phyloP scores from a whole-genome alignment of 495 filamentous ascomycete genomes.

The Penicillium alfredii region DNA sequence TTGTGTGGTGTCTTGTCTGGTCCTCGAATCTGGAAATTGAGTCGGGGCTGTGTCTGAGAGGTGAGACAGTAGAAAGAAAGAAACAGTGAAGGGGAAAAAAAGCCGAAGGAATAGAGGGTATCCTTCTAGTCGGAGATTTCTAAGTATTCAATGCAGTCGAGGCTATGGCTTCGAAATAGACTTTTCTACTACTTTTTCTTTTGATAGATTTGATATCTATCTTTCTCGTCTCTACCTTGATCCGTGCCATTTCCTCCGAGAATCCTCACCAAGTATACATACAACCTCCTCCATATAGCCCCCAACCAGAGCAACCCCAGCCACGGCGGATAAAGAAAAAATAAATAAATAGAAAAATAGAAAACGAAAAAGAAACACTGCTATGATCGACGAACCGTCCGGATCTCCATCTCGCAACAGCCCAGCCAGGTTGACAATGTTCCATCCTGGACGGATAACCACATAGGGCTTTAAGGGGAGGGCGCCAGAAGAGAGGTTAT shows the following conservation, averaged over 20 bases:
- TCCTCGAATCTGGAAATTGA: constrained; percentile 10
- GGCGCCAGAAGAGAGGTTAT: no score
- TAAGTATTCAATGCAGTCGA: no score
- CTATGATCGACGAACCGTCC: constrained; percentile 3
- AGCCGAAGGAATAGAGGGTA: neutral
- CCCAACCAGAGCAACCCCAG: constrained; percentile 16
- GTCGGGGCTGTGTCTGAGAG: constrained; percentile 1
- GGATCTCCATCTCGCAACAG: constrained; percentile 2
- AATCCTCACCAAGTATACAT: no score
- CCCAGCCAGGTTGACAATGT: constrained; percentile 18
- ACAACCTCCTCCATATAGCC: neutral
- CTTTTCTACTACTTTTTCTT: no score
- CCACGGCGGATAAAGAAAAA: neutral
- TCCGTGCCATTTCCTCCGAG: no score
- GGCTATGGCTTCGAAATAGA: no score
- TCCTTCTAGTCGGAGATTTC: constrained; percentile 6
- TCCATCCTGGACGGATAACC: constrained; percentile 22
- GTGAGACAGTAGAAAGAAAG: constrained; percentile 1
- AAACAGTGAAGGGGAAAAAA: constrained; percentile 4
- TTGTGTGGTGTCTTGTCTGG: constrained; percentile 7
- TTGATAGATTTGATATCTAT: no score
- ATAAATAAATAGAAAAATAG: no score
- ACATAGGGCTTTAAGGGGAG: constrained; percentile 19
- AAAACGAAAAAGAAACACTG: no score
- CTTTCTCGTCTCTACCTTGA: no score